Base-by-base conservation (phyloP, 306 rosid genomes). In the Pachyrhizus erosus region DNA sequence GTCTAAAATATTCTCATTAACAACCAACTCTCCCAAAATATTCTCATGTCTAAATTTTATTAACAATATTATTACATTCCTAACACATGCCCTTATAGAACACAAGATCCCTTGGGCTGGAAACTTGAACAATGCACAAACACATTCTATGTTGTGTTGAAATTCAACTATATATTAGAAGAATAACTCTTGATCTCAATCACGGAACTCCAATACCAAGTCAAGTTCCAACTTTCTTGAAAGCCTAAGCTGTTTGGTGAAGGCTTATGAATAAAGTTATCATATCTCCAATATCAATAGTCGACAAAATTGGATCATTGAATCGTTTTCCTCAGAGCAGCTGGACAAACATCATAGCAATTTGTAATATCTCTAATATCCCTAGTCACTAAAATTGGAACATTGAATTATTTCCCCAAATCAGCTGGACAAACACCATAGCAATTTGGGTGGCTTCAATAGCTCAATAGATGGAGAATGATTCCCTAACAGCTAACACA, bases 391-490 rank as follows among this genome's bases (percentile, higher is more conserved):
- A 57, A 46, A 66, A 46, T 21, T 23, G 21, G 37, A 57, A 14
- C 23, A 31, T 12, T 54, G 42, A 57, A 27, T 52, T 55, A 42
- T 43, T 75, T 42, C 66, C 66, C 34, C 55, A 5, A 61, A 48
- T 26, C 5, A 24, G 69, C 49, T n/a, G 39, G 40, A 49, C 18
- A 6, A 39, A 42, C 17, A 84, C 34, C 37, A 62, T 18, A 70
- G 62, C 60, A 62, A 71, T 83, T 62, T 29, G 11, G 13, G 39
- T 9, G 37, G 73, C 60, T 66, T 65, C n/a, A 24, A 43, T 62
- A 9, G 2, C 24, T 18, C 34, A 39, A 10, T 52, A 31, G 17
- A 31, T 24, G n/a, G 48, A 34, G 21, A 52, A 46, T n/a, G 26
- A 60, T 61, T 77, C 73, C 52, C 71, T 52, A 61, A 18, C n/a